These are phyloP conservation scores for maize (Zea mays) DNA, from an alignment of 176 grass and related monocot species.

Conservation along the genomic window DNA sequence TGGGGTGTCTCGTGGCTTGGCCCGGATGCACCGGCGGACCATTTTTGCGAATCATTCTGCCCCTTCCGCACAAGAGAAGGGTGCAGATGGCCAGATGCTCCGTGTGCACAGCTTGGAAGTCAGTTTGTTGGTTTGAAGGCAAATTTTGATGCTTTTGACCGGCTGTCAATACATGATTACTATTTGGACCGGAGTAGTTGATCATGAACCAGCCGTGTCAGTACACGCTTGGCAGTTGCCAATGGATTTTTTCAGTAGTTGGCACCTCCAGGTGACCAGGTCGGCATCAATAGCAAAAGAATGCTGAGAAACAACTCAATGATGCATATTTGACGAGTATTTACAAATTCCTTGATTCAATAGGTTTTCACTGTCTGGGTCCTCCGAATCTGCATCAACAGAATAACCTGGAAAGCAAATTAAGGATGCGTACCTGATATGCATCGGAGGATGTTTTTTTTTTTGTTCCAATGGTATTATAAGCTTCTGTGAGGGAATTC, in stretches of 20 bases:
- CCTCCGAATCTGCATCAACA: not conserved
- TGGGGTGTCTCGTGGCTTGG: too few species aligned
- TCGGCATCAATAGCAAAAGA: slow-evolving; percentile 12
- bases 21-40: slow-evolving; percentile 46
- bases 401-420: not conserved
- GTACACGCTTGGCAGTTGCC: slow-evolving; percentile 26
- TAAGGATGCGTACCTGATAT: not conserved
- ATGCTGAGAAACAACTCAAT: slow-evolving; percentile 11
- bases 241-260: slow-evolving; percentile 36
- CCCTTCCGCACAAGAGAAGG: slow-evolving; percentile 76
- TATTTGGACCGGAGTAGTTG: slow-evolving; percentile 79
- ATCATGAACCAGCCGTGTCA: not conserved
- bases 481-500: not conserved
- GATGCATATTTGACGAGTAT: slow-evolving; percentile 17
- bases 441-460: not conserved
- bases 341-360: slow-evolving; percentile 26
- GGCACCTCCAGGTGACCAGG: slow-evolving; percentile 44
- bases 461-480: not conserved
- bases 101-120: slow-evolving; percentile 80
- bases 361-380: not conserved
- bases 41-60: slow-evolving; percentile 72
- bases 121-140: slow-evolving; percentile 94
- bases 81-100: slow-evolving; percentile 87
- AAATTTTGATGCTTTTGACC: slow-evolving; percentile 94
- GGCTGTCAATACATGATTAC: slow-evolving; percentile 69